Base-by-base conservation (phyloP, 2,329 filamentous ascomycete genomes). In the Xylariaceae sp. region DNA sequence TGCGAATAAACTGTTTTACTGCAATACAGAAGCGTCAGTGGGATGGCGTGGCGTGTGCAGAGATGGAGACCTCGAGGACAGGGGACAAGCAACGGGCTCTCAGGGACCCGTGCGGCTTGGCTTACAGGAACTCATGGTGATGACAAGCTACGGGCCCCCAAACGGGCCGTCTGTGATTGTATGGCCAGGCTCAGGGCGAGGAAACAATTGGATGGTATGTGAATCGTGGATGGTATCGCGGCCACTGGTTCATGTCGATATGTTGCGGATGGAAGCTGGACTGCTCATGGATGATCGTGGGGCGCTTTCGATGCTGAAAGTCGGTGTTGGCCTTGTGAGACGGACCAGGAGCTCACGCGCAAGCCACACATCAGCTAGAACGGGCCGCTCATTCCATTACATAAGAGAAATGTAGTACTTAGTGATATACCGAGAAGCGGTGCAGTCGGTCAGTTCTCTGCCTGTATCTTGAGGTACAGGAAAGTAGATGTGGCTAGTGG, bases 1-100 rank as follows among this genome's bases (percentile, higher is more conserved):
- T 97, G 74, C 94, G 92, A 77, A 99, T 99, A 79, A 99, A 99
- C 79, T 97, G 94, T 80, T 99, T 99, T 75, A 99, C 94, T 97
- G 73, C 61, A 66, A 52, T 0, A 18, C 3, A 13, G 30, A 17
- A 50, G 3, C 45, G 53, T 62, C 42, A 66, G 64, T 9, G 18
- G 13, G 30, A 48, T 18, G n/a, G n/a, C 30, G n/a, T 1, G 10
- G 9, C 3, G 30, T 35, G 30, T 5, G 44, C 4, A 17, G 44
- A 55, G 49, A 6, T 5, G 35, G 13, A 30, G 34, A 51, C 17
- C 18, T 8, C 15, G 3, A 37, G 17, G n/a, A 34, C 49, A 44
- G 37, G 37, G 37, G 37, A 42, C 37, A 42, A 13, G 9, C 9
- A 42, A 42, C 30, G 44, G 44, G 49, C 37, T 13, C 50, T 34